Evolutionary conservation across 1,284 basidiomycete species (phyloP).

Genomic region (Rhodotorula mucilaginosa): DNA sequence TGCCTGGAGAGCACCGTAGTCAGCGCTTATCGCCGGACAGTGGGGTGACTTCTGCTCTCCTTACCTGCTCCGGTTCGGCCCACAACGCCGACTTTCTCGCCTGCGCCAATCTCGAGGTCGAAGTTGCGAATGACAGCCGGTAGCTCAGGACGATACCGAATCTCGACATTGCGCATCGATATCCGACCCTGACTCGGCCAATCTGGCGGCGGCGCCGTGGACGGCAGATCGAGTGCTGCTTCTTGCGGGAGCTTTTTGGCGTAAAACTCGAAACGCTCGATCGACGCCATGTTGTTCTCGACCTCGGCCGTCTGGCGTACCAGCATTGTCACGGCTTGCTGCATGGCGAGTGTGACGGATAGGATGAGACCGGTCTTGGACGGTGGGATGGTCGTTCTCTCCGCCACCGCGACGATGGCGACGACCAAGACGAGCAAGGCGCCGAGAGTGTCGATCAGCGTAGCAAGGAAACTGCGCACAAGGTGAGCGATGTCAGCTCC

Average conservation of each 20-base stretch:
- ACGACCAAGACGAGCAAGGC: conserved; percentile 47
- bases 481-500: too few species aligned
- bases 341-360: conserved; percentile 15
- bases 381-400: conserved; percentile 20
- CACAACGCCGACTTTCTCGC: conserved; percentile 58
- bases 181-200: conserved; percentile 49
- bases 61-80: conserved; percentile 48
- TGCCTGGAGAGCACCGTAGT: conserved; percentile 54
- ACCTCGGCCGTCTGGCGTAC: conserved; percentile 47
- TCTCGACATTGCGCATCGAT: conserved; percentile 49
- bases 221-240: conserved; percentile 11
- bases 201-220: conserved; percentile 39
- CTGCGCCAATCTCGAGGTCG: conserved; percentile 49
- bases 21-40: conserved; percentile 27
- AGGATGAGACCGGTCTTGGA: conserved; percentile 30
- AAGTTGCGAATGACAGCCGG: conserved; percentile 55
- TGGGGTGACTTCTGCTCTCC: neutral
- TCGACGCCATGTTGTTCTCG: conserved; percentile 49
- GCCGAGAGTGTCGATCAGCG: conserved; percentile 53
- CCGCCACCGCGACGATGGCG: conserved; percentile 23
- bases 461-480: conserved; percentile 45
- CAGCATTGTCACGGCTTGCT: conserved; percentile 28
- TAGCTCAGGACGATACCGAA: conserved; percentile 54
- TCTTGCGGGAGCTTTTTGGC: conserved; percentile 46
- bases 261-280: conserved; percentile 48